Evolutionary conservation across 192 early-diverging fungal species (phyloP).

Genomic region (Rhizophagus prolifer): DNA sequence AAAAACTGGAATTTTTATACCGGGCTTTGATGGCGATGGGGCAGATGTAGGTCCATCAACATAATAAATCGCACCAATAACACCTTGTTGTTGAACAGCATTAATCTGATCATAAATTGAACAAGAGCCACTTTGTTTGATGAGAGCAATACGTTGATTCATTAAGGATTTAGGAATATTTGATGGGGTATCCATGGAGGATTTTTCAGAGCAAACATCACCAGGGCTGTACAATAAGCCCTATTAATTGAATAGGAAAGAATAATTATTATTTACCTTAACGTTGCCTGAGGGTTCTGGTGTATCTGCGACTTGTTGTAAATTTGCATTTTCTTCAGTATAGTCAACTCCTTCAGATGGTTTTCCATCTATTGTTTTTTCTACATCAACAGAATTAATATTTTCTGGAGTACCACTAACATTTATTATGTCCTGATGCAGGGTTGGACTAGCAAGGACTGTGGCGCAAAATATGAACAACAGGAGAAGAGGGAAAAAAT

Average conservation of each 20-base stretch:
- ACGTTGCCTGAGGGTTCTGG: background rate
- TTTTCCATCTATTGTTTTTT: background rate
- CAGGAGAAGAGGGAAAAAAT: background rate
- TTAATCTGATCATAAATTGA: conserved; percentile 4
- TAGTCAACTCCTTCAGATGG: background rate
- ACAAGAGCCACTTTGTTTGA: background rate
- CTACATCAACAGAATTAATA: background rate
- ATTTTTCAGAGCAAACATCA: background rate
- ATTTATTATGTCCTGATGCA: conserved; percentile 10
- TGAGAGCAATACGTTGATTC: conserved; percentile 4
- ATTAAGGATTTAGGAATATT: background rate
- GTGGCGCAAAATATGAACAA: conserved; percentile 8
- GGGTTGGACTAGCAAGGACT: conserved; percentile 2
- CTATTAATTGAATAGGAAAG: background rate
- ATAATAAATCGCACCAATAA: conserved; percentile 13
- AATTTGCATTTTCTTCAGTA: background rate
- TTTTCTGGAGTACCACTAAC: background rate
- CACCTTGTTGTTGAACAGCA: conserved; percentile 4
- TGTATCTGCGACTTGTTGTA: background rate
- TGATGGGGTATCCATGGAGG: background rate
- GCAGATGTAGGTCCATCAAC: background rate
- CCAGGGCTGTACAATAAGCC: background rate
- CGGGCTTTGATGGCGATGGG: background rate
- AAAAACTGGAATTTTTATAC: background rate
- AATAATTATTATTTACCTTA: background rate